These are phyloP conservation scores for Panaeolus papilionaceus DNA, from an alignment of 768 basidiomycete genomes.

Conservation along the genomic window DNA sequence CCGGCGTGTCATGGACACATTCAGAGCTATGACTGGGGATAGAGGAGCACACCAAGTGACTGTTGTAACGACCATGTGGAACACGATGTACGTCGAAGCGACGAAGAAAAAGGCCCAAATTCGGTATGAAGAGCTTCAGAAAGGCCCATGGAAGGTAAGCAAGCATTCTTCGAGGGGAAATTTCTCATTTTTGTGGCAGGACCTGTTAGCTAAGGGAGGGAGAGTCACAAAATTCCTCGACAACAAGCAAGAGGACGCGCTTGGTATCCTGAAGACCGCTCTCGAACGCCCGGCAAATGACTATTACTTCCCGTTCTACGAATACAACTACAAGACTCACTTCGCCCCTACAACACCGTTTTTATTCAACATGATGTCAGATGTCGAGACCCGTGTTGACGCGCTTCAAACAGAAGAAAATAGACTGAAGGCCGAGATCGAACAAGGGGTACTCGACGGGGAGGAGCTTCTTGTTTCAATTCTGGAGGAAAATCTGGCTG, in stretches of 20 bases:
- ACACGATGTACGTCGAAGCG: neutral
- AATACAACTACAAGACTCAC: neutral
- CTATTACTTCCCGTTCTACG: neutral
- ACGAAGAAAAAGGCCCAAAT: neutral
- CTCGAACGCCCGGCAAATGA: neutral
- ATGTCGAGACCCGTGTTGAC: neutral
- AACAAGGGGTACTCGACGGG: neutral
- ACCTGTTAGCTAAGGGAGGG: neutral
- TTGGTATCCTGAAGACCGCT: neutral
- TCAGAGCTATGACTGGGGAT: neutral
- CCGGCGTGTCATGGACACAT: neutral
- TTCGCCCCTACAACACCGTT: neutral
- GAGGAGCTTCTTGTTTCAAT: neutral
- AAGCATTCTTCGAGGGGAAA: neutral
- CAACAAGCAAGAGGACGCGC: neutral
- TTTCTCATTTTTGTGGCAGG: neutral
- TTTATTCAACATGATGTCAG: neutral
- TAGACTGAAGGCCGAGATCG: neutral
- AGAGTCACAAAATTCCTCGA: neutral
- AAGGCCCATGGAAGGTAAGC: neutral
- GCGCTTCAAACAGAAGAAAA: neutral
- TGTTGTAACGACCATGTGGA: neutral
- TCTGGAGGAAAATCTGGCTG: neutral
- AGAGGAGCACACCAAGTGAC: neutral
- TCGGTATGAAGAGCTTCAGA: neutral